Base-by-base conservation (phyloP, 768 basidiomycete species). In the Filobasidium floriforme region DNA sequence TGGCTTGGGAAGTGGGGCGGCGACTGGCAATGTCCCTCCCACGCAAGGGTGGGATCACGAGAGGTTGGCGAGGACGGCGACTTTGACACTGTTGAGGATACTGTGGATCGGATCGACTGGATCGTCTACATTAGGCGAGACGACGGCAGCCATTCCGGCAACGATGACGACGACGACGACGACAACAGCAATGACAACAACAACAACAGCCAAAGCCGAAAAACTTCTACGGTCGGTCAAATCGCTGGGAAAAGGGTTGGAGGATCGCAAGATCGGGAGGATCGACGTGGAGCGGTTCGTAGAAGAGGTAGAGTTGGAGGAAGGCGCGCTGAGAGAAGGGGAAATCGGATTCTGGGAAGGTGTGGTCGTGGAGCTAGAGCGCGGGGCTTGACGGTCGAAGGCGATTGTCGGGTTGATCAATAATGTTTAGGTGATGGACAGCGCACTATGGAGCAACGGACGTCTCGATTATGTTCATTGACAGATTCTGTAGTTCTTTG, bases 11-110 rank as follows among this genome's bases (percentile, higher is more conserved):
- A 69, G 57, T 18, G 65, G 43, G 12, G 49, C 41, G n/a, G 19
- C 41, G 15, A n/a, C 11, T 10, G 66, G 60, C 0, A 26, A n/a
- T 15, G 19, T 72, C 9, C 73, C 75, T 1, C 65, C 67, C n/a
- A 69, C 66, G 7, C 41, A 66, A 40, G 76, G 76, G 12, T 77
- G 76, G 75, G 75, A 77, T 62, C 63, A 54, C 9, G 76, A 77
- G 63, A 40, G 66, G 0, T 66, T 77, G 10, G 70, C 59, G 0
- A 65, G 70, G 54, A 68, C 63, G 18, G 69, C 70, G 41, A 51
- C 67, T 0, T 62, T 77, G 12, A 72, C 73, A 26, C 69, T 72
- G 26, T 40, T 76, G 7, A 60, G 65, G 44, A 1, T 28, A 72
- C 29, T 65, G 65, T 32, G 70, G 69, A 41, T 54, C 70, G 22